A percentile compares a stretch with the other conserved stretches of the same genome.
Evolutionary conservation across 75 land plant genomes (phyloP).

Genomic region (Adiantum capillusveneris): DNA sequence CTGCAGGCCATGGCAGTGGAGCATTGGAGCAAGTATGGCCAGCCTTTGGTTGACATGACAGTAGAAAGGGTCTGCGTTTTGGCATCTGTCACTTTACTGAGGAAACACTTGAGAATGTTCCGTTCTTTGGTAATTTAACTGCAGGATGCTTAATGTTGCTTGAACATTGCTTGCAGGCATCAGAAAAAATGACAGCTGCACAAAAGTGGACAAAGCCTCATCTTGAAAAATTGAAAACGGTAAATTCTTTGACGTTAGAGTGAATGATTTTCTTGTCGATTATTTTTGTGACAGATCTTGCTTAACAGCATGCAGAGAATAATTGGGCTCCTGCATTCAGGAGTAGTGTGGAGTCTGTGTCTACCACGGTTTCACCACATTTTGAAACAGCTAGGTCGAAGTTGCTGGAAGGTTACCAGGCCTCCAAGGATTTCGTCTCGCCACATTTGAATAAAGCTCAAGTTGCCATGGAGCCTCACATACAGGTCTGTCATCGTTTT

Average conservation of each 20-base stretch:
- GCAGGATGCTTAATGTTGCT: not conserved
- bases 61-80: slow-evolving; percentile 22
- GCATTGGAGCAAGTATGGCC: slow-evolving; percentile 36
- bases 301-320: slow-evolving; percentile 18
- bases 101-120: too few relatives aligned
- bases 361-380: slow-evolving; percentile 37
- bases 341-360: slow-evolving; percentile 23
- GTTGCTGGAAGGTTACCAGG: slow-evolving; percentile 29
- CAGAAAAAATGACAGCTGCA: slow-evolving; percentile 24
- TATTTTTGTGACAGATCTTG: not conserved
- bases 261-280: not conserved
- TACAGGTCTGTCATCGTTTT: slow-evolving; percentile 6
- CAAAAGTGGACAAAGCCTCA: slow-evolving; percentile 44
- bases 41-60: slow-evolving; percentile 23
- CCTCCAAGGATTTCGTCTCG: slow-evolving; percentile 22
- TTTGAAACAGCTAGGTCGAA: slow-evolving; percentile 20
- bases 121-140: too few relatives aligned
- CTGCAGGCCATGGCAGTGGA: slow-evolving; percentile 15
- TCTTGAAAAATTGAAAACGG: slow-evolving; percentile 29
- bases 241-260: slow-evolving; percentile 9
- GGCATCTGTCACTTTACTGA: too few relatives aligned
- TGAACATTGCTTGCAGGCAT: slow-evolving; percentile 24
- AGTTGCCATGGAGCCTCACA: slow-evolving; percentile 16
- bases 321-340: slow-evolving; percentile 40
- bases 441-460: slow-evolving; percentile 39